Evolutionary conservation across 768 basidiomycete species (phyloP).

Genomic region (Pholiota molesta): DNA sequence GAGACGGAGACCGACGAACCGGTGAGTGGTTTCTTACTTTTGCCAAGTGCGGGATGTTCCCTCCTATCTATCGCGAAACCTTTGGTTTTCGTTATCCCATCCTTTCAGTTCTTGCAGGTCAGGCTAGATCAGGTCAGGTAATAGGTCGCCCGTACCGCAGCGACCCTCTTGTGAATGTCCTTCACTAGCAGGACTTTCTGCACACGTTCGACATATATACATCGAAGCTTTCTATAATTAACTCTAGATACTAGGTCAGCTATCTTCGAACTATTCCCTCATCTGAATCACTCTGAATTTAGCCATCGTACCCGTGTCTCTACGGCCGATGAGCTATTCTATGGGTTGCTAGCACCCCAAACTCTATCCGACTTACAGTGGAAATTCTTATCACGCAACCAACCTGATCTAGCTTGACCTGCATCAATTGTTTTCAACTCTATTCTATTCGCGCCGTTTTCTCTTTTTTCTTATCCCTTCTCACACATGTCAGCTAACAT

Average conservation of each 20-base stretch:
- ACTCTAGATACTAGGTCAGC: background rate
- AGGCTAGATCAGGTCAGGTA: background rate
- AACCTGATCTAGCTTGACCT: background rate
- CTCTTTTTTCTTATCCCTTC: conserved; percentile 7
- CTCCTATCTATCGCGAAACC: background rate
- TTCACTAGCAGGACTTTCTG: background rate
- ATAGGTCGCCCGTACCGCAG: background rate
- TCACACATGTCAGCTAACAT: conserved; percentile 4
- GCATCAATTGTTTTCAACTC: conserved; percentile 2
- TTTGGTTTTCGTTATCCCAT: background rate
- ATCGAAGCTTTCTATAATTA: background rate
- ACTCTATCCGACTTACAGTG: background rate
- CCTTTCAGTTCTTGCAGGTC: background rate
- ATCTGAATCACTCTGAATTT: background rate
- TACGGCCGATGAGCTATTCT: background rate
- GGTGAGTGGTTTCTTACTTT: conserved; percentile 44
- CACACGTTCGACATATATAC: background rate
- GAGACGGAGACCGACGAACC: conserved; percentile 81
- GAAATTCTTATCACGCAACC: background rate
- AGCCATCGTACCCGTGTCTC: background rate
- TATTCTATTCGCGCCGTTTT: conserved; percentile 1
- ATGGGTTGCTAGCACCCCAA: background rate
- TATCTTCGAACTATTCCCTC: too few relatives aligned
- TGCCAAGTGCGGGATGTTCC: background rate
- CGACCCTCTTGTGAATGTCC: background rate